These are phyloP conservation scores for Gardenia jasminoides DNA, from an alignment of 257 asterid species.

Conservation along the genomic window DNA sequence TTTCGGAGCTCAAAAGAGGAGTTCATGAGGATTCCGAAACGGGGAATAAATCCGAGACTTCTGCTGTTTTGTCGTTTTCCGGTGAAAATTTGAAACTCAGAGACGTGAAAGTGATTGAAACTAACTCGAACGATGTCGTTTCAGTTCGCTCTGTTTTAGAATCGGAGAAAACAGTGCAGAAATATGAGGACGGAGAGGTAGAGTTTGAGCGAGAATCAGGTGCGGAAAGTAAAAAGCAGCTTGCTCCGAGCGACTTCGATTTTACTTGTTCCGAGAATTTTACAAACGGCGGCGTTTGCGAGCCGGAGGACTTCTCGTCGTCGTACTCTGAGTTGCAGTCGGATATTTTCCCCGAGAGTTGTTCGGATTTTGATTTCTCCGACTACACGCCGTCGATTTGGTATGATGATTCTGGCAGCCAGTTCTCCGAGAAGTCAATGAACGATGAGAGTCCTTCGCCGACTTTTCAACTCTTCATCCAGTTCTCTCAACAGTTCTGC, in stretches of 20 bases:
- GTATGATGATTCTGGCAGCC: slow-evolving; percentile 81
- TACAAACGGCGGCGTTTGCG: slow-evolving; percentile 35
- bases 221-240: slow-evolving; percentile 9
- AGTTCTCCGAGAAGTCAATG: slow-evolving; percentile 68
- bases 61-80: slow-evolving; percentile 12
- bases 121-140: slow-evolving; percentile 27
- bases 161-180: slow-evolving; percentile 24
- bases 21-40: slow-evolving; percentile 22
- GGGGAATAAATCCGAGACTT: slow-evolving; percentile 17
- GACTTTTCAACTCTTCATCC: slow-evolving; percentile 58
- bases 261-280: slow-evolving; percentile 78
- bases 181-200: slow-evolving; percentile 31
- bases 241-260: slow-evolving; percentile 40
- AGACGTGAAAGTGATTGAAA: slow-evolving; percentile 21
- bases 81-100: slow-evolving; percentile 19
- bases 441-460: slow-evolving; percentile 59
- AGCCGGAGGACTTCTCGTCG: slow-evolving; percentile 41
- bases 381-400: slow-evolving; percentile 61
- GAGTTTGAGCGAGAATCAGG: slow-evolving; percentile 24
- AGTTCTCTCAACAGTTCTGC: slow-evolving; percentile 64
- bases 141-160: slow-evolving; percentile 23
- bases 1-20: slow-evolving; percentile 12
- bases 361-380: slow-evolving; percentile 57
- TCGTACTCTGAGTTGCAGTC: slow-evolving; percentile 33
- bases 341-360: slow-evolving; percentile 38